phyloP scores from a whole-genome alignment of 768 basidiomycete species.

The Symmetrospora coprosmae region DNA sequence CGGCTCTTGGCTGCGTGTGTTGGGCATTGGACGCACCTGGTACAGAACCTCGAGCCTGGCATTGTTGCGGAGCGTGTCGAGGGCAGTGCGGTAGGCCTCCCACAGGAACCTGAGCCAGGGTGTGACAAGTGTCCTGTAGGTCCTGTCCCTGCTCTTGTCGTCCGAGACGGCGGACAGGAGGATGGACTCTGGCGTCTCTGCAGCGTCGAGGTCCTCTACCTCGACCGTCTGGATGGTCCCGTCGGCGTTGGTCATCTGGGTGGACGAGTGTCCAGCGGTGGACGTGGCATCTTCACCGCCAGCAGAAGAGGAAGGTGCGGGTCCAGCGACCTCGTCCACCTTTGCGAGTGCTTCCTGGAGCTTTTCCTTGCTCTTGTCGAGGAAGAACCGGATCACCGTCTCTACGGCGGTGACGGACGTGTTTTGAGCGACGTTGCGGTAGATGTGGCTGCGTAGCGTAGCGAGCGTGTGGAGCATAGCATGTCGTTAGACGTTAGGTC shows the following conservation, averaged over 20 bases:
- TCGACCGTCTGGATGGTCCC: conserved; percentile 44
- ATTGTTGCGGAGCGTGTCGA: conserved; percentile 93
- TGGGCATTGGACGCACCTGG: conserved; percentile 48
- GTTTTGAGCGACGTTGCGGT: conserved; percentile 95
- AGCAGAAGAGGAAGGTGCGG: too few relatives aligned
- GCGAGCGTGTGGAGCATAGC: too few relatives aligned
- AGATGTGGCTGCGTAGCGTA: conserved; percentile 69
- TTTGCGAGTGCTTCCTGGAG: conserved; percentile 37
- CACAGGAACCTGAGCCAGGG: conserved; percentile 98
- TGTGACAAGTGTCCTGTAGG: conserved; percentile 83
- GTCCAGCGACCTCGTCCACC: conserved; percentile 37
- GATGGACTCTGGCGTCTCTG: conserved; percentile 84
- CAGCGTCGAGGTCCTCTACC: conserved; percentile 88
- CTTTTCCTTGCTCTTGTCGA: conserved; percentile 42
- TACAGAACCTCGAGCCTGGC: conserved; percentile 82
- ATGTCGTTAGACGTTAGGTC: too few relatives aligned
- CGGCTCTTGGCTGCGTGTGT: background rate
- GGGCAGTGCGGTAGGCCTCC: conserved; percentile 90
- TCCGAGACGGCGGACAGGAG: conserved; percentile 74
- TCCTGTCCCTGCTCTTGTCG: conserved; percentile 83
- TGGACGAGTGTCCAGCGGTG: conserved; percentile 25
- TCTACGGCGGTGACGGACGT: conserved; percentile 82
- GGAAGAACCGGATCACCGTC: conserved; percentile 70
- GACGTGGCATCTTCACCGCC: conserved; percentile 21
- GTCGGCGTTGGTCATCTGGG: conserved; percentile 1